Evolutionary conservation across 106 monocot species (phyloP), one percentile per base, ranked within the genome.

Genomic region (Alisma plantagoaquatica): DNA sequence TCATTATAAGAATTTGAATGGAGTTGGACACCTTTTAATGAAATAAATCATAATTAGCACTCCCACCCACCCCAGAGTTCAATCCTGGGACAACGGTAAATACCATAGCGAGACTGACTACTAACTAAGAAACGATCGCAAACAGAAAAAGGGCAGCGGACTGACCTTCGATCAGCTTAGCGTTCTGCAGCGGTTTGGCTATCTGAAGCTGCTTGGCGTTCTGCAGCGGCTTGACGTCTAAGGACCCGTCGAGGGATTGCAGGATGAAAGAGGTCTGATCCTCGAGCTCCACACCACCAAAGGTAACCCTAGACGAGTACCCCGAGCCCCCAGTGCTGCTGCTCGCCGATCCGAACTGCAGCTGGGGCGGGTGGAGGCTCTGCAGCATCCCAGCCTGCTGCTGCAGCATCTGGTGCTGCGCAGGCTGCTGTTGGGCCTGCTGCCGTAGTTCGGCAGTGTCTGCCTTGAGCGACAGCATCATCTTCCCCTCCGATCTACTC

Each of bases 391-490:
- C 31, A 43, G 31, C 53, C 43, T 54, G 59, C 43, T 41, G 54
- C 41, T 29, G 75, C 22, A 33, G 41, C n/a, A n/a, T n/a, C 62
- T 42, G 71, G 31, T 41, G 63, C 57, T 29, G 49, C 69, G 47
- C 29, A 49, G 43, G 20, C 31, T 56, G 46, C 51, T 31, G 57
- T 48, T 25, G 74, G 23, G 29, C 51, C 41, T 57, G 72, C 43
- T 19, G 60, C 69, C 60, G 65, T n/a, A n/a, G n/a, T n/a, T n/a
- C n/a, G 41, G 67, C 65, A 15, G 23, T 53, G 19, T 86, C 80
- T 41, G 33, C 56, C 80, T 77, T 74, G 60, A 77, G 56, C 51
- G 74, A 74, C 23, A 86, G 73, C 73, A 86, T 81, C 75, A 52
- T 74, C n/a, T 18, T 20, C 60, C 18, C 10, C 32, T 33, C 23